Conservation (phyloP, 1,284 basidiomycete genomes). For the Jaminaea rosea region DNA sequence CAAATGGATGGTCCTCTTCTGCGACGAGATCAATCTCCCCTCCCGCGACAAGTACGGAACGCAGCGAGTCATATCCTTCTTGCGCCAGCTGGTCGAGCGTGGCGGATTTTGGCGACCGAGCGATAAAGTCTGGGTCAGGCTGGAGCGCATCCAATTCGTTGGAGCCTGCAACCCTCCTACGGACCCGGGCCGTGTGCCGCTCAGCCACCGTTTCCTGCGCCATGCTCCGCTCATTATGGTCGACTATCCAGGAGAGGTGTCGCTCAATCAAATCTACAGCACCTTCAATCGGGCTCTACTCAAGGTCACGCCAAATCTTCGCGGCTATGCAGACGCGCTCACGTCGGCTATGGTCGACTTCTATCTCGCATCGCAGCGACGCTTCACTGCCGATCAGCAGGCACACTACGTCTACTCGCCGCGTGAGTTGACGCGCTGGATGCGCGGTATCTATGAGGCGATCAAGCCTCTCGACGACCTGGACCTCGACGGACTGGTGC, state of each 20-base stretch:
- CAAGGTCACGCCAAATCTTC: slow-evolving; percentile 87
- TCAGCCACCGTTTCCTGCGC: slow-evolving; percentile 90
- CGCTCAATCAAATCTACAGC: slow-evolving; percentile 95
- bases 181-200: slow-evolving; percentile 97
- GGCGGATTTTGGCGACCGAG: slow-evolving; percentile 90
- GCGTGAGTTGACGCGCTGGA: slow-evolving; percentile 96
- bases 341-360: slow-evolving; percentile 97
- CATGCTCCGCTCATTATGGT: slow-evolving; percentile 99
- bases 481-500: slow-evolving; percentile 83
- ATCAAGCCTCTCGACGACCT: slow-evolving; percentile 90
- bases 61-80: slow-evolving; percentile 94
- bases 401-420: slow-evolving; percentile 99
- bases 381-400: slow-evolving; percentile 89
- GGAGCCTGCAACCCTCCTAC: slow-evolving; percentile 99
- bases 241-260: slow-evolving; percentile 94
- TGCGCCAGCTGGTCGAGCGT: slow-evolving; percentile 89
- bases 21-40: slow-evolving; percentile 98
- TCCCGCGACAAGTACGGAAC: slow-evolving; percentile 97
- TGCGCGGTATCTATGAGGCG: slow-evolving; percentile 92
- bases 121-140: slow-evolving; percentile 93
- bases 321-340: slow-evolving; percentile 84
- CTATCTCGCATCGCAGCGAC: slow-evolving; percentile 84
- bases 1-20: slow-evolving; percentile 96
- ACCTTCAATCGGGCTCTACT: slow-evolving; percentile 96
- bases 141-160: slow-evolving; percentile 98